Conservation (phyloP, 495 filamentous ascomycete genomes). For the Lasiosphaeria miniovina region DNA sequence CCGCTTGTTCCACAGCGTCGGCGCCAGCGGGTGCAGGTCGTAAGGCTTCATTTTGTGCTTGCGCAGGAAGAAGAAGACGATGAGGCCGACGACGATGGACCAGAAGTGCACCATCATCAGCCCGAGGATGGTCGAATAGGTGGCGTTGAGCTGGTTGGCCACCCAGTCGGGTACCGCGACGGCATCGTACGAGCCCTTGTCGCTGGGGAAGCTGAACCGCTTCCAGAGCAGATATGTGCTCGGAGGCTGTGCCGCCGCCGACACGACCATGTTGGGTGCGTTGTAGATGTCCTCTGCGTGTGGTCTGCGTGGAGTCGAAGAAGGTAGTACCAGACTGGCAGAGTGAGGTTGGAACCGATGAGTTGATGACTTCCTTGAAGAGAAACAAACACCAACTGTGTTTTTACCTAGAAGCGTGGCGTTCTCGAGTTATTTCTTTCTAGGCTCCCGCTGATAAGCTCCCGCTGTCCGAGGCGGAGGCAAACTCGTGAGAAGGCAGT, state of each 20-base stretch:
- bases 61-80: constrained; percentile 21
- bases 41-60: constrained; percentile 7
- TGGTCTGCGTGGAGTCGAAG: neutral
- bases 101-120: constrained; percentile 23
- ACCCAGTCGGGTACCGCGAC: constrained; percentile 25
- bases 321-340: neutral
- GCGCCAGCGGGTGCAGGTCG: neutral
- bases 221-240: constrained; percentile 25
- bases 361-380: no score
- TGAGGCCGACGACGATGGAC: constrained; percentile 20
- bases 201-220: constrained; percentile 24
- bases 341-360: neutral
- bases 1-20: constrained; percentile 29
- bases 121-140: constrained; percentile 25
- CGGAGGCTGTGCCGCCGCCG: constrained; percentile 19
- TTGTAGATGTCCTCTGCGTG: neutral
- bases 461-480: no score
- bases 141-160: constrained; percentile 24
- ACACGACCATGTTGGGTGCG: constrained; percentile 17
- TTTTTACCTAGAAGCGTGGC: no score
- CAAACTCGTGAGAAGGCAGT: no score
- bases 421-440: no score
- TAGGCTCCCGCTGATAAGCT: no score
- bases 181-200: constrained; percentile 21
- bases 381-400: no score